A percentile compares a stretch with the other conserved stretches of the same genome.
phyloP scores from a whole-genome alignment of 2,329 filamentous ascomycete genomes.

The Pseudodiploospora longispora region DNA sequence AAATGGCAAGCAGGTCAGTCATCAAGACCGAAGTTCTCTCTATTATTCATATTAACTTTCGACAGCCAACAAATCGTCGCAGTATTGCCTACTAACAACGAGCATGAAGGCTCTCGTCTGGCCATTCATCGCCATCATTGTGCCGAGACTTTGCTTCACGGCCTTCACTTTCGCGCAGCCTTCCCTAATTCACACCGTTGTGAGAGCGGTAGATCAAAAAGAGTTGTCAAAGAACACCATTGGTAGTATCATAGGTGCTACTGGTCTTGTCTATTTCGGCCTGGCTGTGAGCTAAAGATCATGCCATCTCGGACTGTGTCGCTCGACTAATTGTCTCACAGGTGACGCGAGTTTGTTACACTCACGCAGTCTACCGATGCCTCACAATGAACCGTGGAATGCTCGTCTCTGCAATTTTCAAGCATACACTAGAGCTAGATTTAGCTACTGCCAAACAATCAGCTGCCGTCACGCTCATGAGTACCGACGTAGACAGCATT shows the following conservation, averaged over 20 bases:
- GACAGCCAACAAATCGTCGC: not conserved
- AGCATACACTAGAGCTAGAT: conserved; percentile 23
- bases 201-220: conserved; percentile 17
- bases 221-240: conserved; percentile 18
- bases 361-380: conserved; percentile 1
- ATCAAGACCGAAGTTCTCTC: not conserved
- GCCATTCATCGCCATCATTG: conserved; percentile 21
- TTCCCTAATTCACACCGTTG: conserved; percentile 31
- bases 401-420: conserved; percentile 25
- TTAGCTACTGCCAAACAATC: conserved; percentile 27
- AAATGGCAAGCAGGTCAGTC: not conserved
- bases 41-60: not conserved
- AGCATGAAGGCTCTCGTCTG: conserved; percentile 19
- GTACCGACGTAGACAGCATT: conserved; percentile 37
- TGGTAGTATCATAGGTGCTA: conserved; percentile 32
- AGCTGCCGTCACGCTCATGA: conserved; percentile 39
- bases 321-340: too few relatives aligned
- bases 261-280: conserved; percentile 29
- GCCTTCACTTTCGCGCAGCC: conserved; percentile 30
- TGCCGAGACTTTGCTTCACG: conserved; percentile 22
- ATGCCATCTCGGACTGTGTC: too few relatives aligned
- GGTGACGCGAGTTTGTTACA: conserved; percentile 3
- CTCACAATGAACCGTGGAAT: conserved; percentile 17
- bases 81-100: conserved; percentile 3
- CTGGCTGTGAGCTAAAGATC: conserved; percentile 22